Base-by-base conservation (phyloP, 2,329 filamentous ascomycete genomes). In the Fusarium sp. region DNA sequence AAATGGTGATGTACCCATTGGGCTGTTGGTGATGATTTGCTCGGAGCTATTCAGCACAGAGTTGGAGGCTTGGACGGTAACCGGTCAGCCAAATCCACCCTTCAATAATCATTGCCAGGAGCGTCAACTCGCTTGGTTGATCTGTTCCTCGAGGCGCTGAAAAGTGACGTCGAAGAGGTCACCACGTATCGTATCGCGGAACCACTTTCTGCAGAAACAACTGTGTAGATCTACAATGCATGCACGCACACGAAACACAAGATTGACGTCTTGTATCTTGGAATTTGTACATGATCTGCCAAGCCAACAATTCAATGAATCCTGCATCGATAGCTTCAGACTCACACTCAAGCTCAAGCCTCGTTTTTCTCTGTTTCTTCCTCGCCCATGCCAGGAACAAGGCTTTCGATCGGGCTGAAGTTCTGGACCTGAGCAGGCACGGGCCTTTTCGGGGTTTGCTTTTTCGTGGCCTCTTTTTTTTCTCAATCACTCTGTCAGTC, bases 361-460 rank as follows among this genome's bases (percentile, higher is more conserved):
- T 41, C 61, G 63, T 65, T 65, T 65, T 20, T 45, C 20, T 24
- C 35, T 24, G 22, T 35, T 56, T 48, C 22, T 60, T 65, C n/a
- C 48, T 65, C 50, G 72, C 72, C 72, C 69, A 63, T 66, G 43
- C 13, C 22, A 59, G 54, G 65, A 16, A 67, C 65, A 75, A 56
- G 58, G 62, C 43, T 31, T 31, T 24, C 27, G 61, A 45, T 71
- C 62, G 63, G 63, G 27, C 48, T n/a, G 24, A 54, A 24, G 60
- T 63, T 75, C 57, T 59, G 64, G 64, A 65, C 64, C 64, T 33
- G 52, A 68, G 67, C 72, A 71, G 62, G 69, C 66, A 75, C 72
- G 60, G 66, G 61, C 74, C 59, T 64, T 41, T 68, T 57, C 45
- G 39, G 31, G 54, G 13, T 71, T 73, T 75, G 62, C 69, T 75